These are phyloP conservation scores for Cantharellus cinnabarinus DNA, from an alignment of 768 basidiomycete genomes.

Conservation along the genomic window DNA sequence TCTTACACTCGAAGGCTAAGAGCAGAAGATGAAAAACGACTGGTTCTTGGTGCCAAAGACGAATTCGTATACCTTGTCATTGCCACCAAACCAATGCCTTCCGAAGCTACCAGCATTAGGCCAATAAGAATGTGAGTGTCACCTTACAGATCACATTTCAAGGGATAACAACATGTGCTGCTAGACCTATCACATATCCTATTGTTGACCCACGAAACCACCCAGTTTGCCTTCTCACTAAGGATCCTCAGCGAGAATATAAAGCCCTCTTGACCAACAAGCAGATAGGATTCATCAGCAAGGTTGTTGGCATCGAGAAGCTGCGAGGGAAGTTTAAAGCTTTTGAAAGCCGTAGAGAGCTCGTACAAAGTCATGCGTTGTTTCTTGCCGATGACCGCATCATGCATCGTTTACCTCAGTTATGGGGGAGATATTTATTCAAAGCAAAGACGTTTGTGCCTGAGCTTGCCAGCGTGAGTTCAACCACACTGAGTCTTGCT, in stretches of 20 bases:
- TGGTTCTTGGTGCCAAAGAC: conserved; percentile 55
- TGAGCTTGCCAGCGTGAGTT: not conserved
- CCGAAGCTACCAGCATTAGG: conserved; percentile 46
- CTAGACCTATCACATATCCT: conserved; percentile 57
- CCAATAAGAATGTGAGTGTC: conserved; percentile 61
- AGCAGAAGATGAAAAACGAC: conserved; percentile 33
- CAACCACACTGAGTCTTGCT: conserved; percentile 6
- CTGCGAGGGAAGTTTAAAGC: conserved; percentile 85
- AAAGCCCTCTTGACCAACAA: conserved; percentile 72
- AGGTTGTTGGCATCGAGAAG: conserved; percentile 80
- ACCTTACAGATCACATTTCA: not conserved
- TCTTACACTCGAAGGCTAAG: conserved; percentile 35
- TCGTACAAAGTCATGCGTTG: conserved; percentile 75
- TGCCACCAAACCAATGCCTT: conserved; percentile 62
- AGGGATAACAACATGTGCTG: not conserved
- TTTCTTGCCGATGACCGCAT: conserved; percentile 90
- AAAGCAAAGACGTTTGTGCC: conserved; percentile 76
- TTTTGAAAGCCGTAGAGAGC: conserved; percentile 59
- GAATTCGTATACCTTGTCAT: conserved; percentile 80
- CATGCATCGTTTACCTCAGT: conserved; percentile 63
- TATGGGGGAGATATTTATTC: conserved; percentile 82
- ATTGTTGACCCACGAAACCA: conserved; percentile 66
- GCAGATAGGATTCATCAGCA: conserved; percentile 71
- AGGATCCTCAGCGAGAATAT: conserved; percentile 90
- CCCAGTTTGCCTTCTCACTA: conserved; percentile 76